Evolutionary conservation across 2,329 filamentous ascomycete species (phyloP).

Genomic region (Ilyonectria destructans): DNA sequence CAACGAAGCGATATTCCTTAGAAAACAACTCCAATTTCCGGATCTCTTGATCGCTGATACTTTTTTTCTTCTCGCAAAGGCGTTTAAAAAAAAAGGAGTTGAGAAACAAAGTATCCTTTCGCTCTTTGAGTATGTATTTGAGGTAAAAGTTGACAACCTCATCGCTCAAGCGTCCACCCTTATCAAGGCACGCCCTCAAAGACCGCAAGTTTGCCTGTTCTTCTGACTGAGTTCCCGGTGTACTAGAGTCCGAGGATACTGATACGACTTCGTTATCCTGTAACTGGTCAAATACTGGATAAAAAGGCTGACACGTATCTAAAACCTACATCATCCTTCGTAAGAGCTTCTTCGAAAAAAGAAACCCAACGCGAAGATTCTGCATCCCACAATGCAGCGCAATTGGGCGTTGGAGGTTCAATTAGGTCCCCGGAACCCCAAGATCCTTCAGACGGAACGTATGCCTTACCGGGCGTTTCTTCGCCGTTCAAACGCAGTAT

Average conservation of each 20-base stretch:
- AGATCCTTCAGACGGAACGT: not conserved
- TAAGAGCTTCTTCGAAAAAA: not conserved
- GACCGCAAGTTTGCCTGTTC: not conserved
- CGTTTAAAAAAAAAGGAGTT: not conserved
- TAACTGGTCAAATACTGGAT: not conserved
- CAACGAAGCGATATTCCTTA: not conserved
- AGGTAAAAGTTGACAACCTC: not conserved
- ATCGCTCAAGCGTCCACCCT: not conserved
- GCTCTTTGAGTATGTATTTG: not conserved
- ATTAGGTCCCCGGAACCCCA: not conserved
- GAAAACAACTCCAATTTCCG: not conserved
- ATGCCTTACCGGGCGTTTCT: not conserved
- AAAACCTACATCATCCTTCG: not conserved
- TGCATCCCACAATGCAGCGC: not conserved
- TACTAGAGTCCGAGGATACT: not conserved
- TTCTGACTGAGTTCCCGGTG: not conserved
- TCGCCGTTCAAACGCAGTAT: not conserved
- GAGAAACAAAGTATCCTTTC: not conserved
- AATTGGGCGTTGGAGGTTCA: not conserved
- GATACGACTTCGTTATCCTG: not conserved
- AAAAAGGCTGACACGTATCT: not conserved
- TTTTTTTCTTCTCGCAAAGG: not conserved
- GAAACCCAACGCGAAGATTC: not conserved
- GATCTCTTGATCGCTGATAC: conserved; percentile 1
- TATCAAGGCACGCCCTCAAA: not conserved